A percentile compares a stretch with the other conserved stretches of the same genome.
phyloP scores from a whole-genome alignment of 2,329 filamentous ascomycete genomes.

The Emericellopsis atlantica region DNA sequence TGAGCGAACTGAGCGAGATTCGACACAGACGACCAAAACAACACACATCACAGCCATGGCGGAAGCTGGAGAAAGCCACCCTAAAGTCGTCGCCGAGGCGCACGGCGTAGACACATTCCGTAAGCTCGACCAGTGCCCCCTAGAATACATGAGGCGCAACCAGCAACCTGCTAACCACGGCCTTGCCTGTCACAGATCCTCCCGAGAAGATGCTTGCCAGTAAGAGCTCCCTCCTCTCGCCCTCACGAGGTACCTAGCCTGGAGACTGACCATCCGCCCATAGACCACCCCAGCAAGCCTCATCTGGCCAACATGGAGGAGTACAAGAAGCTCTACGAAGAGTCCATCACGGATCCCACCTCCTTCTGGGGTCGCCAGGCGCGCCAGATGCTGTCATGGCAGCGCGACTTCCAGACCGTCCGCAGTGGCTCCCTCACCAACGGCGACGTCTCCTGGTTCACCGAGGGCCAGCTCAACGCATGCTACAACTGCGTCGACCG shows the following conservation, averaged over 20 bases:
- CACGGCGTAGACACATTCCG: slow-evolving; percentile 65
- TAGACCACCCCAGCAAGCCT: slow-evolving; percentile 59
- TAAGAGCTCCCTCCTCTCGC: slow-evolving; percentile 25
- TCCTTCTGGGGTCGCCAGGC: slow-evolving; percentile 84
- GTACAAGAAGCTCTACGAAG: slow-evolving; percentile 56
- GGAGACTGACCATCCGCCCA: slow-evolving; percentile 6
- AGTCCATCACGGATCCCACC: slow-evolving; percentile 83
- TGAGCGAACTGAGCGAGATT: too few species aligned
- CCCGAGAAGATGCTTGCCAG: slow-evolving; percentile 56
- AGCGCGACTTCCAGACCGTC: slow-evolving; percentile 84
- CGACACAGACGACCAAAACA: too few species aligned
- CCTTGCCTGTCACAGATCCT: slow-evolving; percentile 31
- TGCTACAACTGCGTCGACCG: slow-evolving; percentile 97
- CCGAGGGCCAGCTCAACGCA: slow-evolving; percentile 87
- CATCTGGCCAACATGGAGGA: slow-evolving; percentile 52
- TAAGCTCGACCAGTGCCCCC: slow-evolving; percentile 22
- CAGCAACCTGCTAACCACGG: neutral
- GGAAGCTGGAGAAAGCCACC: neutral
- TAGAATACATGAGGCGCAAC: slow-evolving; percentile 1
- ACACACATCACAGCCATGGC: neutral
- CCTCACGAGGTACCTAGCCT: neutral
- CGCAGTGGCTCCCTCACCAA: slow-evolving; percentile 60
- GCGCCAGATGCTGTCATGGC: slow-evolving; percentile 82
- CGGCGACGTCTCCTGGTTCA: slow-evolving; percentile 89
- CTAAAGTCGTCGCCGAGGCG: slow-evolving; percentile 52